Base-by-base conservation (phyloP, 345 rosid species). In the Melaleuca quinquenervia region DNA sequence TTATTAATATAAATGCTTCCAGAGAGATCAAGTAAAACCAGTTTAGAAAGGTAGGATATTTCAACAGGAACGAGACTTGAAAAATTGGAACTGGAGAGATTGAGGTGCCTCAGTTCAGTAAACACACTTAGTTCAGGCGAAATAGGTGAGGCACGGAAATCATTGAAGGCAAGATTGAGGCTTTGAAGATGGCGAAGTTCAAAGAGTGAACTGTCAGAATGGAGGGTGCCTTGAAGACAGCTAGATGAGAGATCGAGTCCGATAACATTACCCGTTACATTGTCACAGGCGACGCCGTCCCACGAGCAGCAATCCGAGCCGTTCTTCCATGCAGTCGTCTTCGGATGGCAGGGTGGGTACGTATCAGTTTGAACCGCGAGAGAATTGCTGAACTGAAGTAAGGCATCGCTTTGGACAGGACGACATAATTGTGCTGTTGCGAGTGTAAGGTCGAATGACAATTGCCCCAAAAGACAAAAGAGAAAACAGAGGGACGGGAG, bases 121-220 rank as follows among this genome's bases (percentile, higher is more conserved):
- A 56, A 56, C 29, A 26, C 14, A 26, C 15, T 56, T 56, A 56
- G 62, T 56, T 56, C 3, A 56, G 29, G 62, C 62, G 26, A 56
- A 56, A 56, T 26, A 27, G 29, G 62, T 56, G 62, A 56, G 62
- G 7, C 0, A 56, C 0, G 0, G 0, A 56, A 26, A 56, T 84
- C 11, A 15, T 70, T 84, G 29, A 44, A 12, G 3, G n/a, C 80
- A 27, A 84, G 52, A 6, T 52, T 27, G 84, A 84, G 82, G 58
- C 52, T 50, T 5, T 15, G n/a, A 24, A 87, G 88, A n/a, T 36
- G 76, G 3, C 3, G 44, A 84, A 84, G 82, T 21, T 8, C 20
- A 36, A 87, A 84, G 64, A 87, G 62, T 41, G 52, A 44, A 49
- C 49, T 58, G 22, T 58, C 50, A 29, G 78, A 18, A 50, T 1